Evolutionary conservation across 2,329 filamentous ascomycete species (phyloP), one percentile per base, ranked within the genome.

Genomic region (Pyricularia sp.): DNA sequence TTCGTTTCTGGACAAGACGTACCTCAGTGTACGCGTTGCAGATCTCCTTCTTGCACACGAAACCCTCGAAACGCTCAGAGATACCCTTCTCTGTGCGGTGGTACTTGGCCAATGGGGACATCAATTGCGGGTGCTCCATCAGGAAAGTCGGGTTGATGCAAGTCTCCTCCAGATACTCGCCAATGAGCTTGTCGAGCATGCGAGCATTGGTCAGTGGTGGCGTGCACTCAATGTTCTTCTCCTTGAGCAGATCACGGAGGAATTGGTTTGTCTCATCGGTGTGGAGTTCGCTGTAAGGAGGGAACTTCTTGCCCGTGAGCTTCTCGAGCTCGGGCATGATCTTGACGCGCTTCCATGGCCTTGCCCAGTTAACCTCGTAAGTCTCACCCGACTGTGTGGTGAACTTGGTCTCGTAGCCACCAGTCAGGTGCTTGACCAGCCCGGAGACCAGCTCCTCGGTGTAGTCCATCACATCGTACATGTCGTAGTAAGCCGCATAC

Each of bases 11-110:
- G 23, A 2, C 11, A n/a, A 26, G 23, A 69, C 70, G 69, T 69
- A 61, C 58, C 58, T 99, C 95, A 58, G 94, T 98, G 82, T 97
- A 96, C 31, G 94, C 94, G 77, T 99, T 98, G 76, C 90, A 91
- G 73, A 98, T 97, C 79, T 98, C 94, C 87, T 95, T 96, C 86
- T 93, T 96, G 85, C 91, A 93, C 64, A 97, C 95, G 74, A 99
- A 99, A 12, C 92, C 94, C 82, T 99, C 95, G 79, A 98, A 98
- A 69, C 95, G 92, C 84, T 99, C 95, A 79, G 93, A 97, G 42
- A 99, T 87, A 75, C 94, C 95, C 68, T 90, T 86, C 71, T 88
- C 87, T 65, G 85, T 81, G 73, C 95, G 92, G 81, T 97, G 92
- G 80, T 94, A 94, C 86, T 99, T 99, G 84, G 95, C 95, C 23